Conservation (phyloP, 1,284 basidiomycete genomes). For the Cerioporus squamosus region DNA sequence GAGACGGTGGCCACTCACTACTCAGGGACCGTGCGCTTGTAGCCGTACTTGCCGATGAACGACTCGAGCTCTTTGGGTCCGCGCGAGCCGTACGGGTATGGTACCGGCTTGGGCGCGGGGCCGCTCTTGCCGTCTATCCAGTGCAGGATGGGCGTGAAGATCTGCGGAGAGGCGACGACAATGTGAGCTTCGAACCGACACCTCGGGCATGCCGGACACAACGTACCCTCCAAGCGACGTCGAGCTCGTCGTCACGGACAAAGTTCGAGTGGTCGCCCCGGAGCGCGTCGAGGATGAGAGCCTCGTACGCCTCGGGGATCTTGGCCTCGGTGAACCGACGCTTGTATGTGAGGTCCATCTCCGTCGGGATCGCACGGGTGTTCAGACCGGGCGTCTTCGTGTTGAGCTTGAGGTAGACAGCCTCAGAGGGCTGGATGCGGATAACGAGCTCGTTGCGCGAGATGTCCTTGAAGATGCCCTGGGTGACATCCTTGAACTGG, state of each 20-base stretch:
- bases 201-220: too few relatives aligned
- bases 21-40: constrained; percentile 65
- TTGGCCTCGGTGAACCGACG: constrained; percentile 85
- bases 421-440: constrained; percentile 94
- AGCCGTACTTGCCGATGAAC: constrained; percentile 82
- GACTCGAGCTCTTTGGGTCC: constrained; percentile 85
- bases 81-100: constrained; percentile 91
- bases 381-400: constrained; percentile 90
- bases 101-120: constrained; percentile 67
- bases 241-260: constrained; percentile 93
- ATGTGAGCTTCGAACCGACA: not conserved
- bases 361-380: constrained; percentile 89
- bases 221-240: constrained; percentile 92
- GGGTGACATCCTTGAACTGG: constrained; percentile 95
- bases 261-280: constrained; percentile 92
- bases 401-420: constrained; percentile 95
- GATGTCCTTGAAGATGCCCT: constrained; percentile 95
- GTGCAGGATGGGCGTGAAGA: constrained; percentile 93
- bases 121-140: constrained; percentile 86
- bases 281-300: constrained; percentile 88
- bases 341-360: constrained; percentile 98
- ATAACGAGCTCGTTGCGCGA: constrained; percentile 94
- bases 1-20: constrained; percentile 66
- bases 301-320: constrained; percentile 95
- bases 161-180: constrained; percentile 50